phyloP scores from a whole-genome alignment of 495 filamentous ascomycete species.

The Aspergillus hancockii region DNA sequence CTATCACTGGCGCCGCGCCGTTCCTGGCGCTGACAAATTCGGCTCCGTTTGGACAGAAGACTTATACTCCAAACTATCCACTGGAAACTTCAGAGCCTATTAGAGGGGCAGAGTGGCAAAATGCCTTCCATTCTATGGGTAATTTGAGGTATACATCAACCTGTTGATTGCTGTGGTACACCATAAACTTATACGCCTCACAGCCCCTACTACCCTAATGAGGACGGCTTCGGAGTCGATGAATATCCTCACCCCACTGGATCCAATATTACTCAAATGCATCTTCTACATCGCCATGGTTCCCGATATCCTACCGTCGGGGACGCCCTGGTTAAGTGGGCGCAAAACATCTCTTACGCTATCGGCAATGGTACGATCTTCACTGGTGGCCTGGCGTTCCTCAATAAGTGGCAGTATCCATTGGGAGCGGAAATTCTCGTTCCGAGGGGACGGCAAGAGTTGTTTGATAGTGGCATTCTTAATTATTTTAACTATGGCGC shows the following conservation, averaged over 20 bases:
- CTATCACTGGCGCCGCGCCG: constrained; percentile 55
- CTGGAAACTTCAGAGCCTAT: constrained; percentile 60
- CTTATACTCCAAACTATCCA: constrained; percentile 55
- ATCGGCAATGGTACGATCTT: constrained; percentile 36
- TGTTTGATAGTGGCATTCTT: constrained; percentile 52
- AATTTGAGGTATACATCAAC: constrained; percentile 30
- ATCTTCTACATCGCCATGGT: constrained; percentile 48
- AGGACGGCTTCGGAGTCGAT: constrained; percentile 53
- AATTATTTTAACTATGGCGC: constrained; percentile 63
- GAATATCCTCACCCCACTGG: constrained; percentile 57
- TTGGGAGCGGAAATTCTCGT: constrained; percentile 51
- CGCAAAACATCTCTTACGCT: constrained; percentile 32
- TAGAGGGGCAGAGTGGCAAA: constrained; percentile 46
- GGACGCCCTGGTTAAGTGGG: constrained; percentile 31
- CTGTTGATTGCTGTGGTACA: background rate
- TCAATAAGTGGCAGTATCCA: constrained; percentile 53
- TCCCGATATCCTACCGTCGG: constrained; percentile 41
- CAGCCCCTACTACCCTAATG: constrained; percentile 25
- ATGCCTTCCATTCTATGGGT: constrained; percentile 59
- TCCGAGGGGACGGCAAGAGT: constrained; percentile 49
- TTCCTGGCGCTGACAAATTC: constrained; percentile 59
- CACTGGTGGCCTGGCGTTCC: constrained; percentile 48
- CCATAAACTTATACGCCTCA: background rate
- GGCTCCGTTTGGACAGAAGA: constrained; percentile 49
- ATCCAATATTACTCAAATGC: constrained; percentile 56